These are phyloP conservation scores for Cyberlindnera mrakii DNA, from an alignment of 805 yeast species.

Conservation along the genomic window DNA sequence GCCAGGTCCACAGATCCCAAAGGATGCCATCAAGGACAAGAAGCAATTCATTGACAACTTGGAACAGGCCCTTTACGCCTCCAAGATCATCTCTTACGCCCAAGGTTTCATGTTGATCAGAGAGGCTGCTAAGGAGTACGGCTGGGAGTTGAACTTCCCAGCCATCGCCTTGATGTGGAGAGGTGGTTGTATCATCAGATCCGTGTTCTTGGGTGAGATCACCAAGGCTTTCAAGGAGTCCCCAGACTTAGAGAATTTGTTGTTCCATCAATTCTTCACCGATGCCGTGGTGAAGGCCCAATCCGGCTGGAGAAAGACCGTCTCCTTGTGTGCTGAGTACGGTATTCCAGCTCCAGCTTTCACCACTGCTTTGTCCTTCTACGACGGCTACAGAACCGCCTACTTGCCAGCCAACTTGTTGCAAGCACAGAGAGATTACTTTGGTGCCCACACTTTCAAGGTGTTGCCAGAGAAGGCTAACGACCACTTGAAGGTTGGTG, in stretches of 20 bases:
- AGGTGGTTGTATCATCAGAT: conserved; percentile 99
- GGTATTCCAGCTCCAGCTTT: conserved; percentile 99
- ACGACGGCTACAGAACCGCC: conserved; percentile 97
- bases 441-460: conserved; percentile 98
- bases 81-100: conserved; percentile 96
- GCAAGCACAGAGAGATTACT: conserved; percentile 99
- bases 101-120: conserved; percentile 99
- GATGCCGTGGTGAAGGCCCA: conserved; percentile 91
- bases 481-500: conserved; percentile 68
- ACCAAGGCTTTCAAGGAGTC: conserved; percentile 91
- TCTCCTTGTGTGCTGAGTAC: conserved; percentile 67
- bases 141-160: conserved; percentile 96
- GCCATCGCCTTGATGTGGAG: conserved; percentile 99
- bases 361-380: conserved; percentile 94
- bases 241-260: conserved; percentile 91
- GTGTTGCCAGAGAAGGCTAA: conserved; percentile 83
- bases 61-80: conserved; percentile 97
- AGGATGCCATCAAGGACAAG: conserved; percentile 66
- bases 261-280: conserved; percentile 92
- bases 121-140: conserved; percentile 95
- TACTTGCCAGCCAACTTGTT: conserved; percentile 94
- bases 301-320: conserved; percentile 88
- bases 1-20: conserved; percentile 69
- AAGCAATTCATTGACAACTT: conserved; percentile 82
- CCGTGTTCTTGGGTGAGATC: conserved; percentile 95